Percentiles rank a stretch among this genome's conserved stretches.
phyloP scores from a whole-genome alignment of 371 early-diverging fungal species.

The Rhizomucor pusillus region DNA sequence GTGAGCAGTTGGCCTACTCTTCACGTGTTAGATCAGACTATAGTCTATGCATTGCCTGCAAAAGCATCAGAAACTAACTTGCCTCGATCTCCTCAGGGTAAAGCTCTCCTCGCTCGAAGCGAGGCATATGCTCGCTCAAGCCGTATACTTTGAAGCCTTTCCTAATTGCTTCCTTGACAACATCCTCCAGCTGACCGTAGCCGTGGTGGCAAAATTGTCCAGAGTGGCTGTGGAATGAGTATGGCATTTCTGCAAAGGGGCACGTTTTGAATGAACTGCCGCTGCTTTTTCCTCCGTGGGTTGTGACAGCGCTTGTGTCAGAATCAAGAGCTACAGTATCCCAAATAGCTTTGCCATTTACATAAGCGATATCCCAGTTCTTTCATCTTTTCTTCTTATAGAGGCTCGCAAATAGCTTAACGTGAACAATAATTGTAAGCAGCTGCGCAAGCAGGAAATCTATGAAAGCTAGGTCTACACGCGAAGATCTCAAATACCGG shows the following conservation, averaged over 20 bases:
- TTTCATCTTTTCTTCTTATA: too few relatives aligned
- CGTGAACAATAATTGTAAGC: too few relatives aligned
- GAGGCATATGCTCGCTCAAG: constrained; percentile 83
- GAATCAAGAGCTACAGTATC: too few relatives aligned
- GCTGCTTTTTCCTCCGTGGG: too few relatives aligned
- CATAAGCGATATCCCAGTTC: too few relatives aligned
- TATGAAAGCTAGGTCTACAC: too few relatives aligned
- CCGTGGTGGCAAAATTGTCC: constrained; percentile 88
- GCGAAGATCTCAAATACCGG: too few relatives aligned
- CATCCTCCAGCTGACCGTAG: constrained; percentile 70
- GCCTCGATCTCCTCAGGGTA: constrained; percentile 83
- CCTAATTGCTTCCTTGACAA: constrained; percentile 67
- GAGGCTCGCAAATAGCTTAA: too few relatives aligned
- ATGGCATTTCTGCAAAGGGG: constrained; percentile 34
- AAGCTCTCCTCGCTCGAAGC: constrained; percentile 60
- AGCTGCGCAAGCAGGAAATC: too few relatives aligned
- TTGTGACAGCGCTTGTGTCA: too few relatives aligned
- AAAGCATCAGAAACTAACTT: neutral
- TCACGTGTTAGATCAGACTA: neutral
- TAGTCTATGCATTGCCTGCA: neutral
- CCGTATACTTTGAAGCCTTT: constrained; percentile 67
- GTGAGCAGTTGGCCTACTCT: constrained; percentile 58
- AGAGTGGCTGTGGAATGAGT: constrained; percentile 82
- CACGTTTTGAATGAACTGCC: too few relatives aligned
- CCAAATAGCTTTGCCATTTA: too few relatives aligned